phyloP scores from a whole-genome alignment of 345 rosid species.

The Citropsis articulata region DNA sequence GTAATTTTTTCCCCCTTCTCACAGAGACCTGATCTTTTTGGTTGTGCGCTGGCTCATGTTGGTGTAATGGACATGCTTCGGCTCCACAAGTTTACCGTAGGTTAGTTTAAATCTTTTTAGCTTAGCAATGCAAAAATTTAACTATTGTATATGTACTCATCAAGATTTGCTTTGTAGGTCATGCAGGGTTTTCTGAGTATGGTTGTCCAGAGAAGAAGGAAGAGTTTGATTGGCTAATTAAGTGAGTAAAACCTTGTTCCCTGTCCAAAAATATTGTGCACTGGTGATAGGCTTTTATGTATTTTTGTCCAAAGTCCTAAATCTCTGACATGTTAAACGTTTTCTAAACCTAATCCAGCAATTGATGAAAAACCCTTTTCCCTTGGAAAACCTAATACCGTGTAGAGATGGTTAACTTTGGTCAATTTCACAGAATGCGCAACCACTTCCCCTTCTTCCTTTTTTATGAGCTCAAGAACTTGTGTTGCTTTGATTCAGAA shows the following conservation, averaged over 20 bases:
- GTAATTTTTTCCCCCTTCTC: not conserved
- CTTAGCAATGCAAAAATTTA: not conserved
- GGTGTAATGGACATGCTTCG: conserved; percentile 99
- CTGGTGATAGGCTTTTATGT: not conserved
- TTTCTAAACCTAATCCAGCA: not conserved
- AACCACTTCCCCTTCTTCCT: no score
- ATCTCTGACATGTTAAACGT: not conserved
- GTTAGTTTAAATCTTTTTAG: conserved; percentile 33
- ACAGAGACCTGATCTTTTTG: conserved; percentile 97
- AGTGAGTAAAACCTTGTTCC: conserved; percentile 44
- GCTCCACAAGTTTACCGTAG: conserved; percentile 92
- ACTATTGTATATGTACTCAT: not conserved
- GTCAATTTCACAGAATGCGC: no score
- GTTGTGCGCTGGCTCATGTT: conserved; percentile 97
- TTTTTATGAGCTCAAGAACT: no score
- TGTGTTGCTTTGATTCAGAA: no score
- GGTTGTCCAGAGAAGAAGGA: conserved; percentile 82
- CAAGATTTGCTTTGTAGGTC: conserved; percentile 42
- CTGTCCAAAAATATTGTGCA: no score
- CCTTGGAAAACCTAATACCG: not conserved
- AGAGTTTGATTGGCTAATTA: conserved; percentile 85
- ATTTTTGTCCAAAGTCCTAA: not conserved
- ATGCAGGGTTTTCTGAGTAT: conserved; percentile 91
- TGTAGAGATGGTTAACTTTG: not conserved
- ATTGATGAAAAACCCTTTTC: not conserved